Conservation (phyloP, 2,329 filamentous ascomycete species). For the Microascus cirrosus region DNA sequence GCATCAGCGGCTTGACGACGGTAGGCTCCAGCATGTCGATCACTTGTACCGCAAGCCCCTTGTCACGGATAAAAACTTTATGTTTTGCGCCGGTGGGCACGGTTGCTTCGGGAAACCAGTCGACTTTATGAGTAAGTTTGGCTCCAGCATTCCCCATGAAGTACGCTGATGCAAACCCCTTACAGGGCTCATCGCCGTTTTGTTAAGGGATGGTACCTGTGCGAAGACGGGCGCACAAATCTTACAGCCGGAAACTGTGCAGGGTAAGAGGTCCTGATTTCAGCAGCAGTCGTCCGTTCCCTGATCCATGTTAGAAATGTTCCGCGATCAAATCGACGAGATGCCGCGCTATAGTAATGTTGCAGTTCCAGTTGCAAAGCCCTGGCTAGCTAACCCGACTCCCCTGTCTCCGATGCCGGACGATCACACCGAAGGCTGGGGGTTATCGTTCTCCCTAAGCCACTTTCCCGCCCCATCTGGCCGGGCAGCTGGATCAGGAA, state of each 20-base stretch:
- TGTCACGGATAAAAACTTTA: no score
- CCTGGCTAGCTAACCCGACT: constrained; percentile 31
- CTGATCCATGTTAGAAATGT: no score
- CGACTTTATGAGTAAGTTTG: no score
- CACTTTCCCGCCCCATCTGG: constrained; percentile 36
- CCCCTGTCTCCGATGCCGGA: constrained; percentile 37
- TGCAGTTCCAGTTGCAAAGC: constrained; percentile 32
- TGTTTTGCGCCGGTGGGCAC: no score
- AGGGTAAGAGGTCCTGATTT: no score
- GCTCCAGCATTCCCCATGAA: no score
- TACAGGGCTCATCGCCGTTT: constrained; percentile 43
- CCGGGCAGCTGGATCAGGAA: constrained; percentile 34
- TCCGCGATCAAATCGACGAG: constrained; percentile 47
- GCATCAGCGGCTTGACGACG: no score
- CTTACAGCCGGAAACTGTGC: constrained; percentile 43
- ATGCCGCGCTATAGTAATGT: constrained; percentile 40
- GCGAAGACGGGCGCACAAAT: constrained; percentile 43
- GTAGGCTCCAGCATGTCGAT: no score
- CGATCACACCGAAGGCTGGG: constrained; percentile 52
- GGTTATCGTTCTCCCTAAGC: constrained; percentile 45
- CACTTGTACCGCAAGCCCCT: no score
- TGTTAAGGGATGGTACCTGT: constrained; percentile 54
- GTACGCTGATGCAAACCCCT: no score
- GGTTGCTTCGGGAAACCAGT: no score
- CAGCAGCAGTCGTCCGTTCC: no score